A percentile compares a stretch with the other conserved stretches of the same genome.
Evolutionary conservation across 2,329 filamentous ascomycete species (phyloP).

Genomic region (Diplocarpon rosae): DNA sequence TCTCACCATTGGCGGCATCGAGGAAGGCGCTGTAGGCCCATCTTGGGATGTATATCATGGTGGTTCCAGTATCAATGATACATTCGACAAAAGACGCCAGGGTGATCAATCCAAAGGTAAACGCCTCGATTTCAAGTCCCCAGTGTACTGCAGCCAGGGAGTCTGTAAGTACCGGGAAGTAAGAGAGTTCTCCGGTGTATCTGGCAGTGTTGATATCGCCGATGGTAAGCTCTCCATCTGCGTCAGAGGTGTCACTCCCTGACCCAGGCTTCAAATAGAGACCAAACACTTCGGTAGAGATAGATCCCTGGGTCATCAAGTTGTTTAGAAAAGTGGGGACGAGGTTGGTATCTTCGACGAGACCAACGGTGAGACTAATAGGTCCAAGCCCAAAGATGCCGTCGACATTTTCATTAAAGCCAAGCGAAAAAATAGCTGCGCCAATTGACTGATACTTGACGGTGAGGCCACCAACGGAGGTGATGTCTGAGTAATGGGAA

Average conservation of each 20-base stretch:
- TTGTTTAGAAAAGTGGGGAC: slow-evolving; percentile 26
- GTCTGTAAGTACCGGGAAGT: slow-evolving; percentile 38
- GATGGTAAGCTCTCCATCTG: slow-evolving; percentile 66
- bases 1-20: slow-evolving; percentile 21
- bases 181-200: slow-evolving; percentile 57
- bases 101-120: slow-evolving; percentile 44
- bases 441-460: slow-evolving; percentile 13
- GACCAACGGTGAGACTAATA: slow-evolving; percentile 20
- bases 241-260: slow-evolving; percentile 28
- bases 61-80: slow-evolving; percentile 75
- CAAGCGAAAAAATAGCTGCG: slow-evolving; percentile 8
- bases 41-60: slow-evolving; percentile 59
- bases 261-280: slow-evolving; percentile 23
- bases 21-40: slow-evolving; percentile 24
- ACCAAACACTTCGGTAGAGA: slow-evolving; percentile 23
- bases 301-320: slow-evolving; percentile 23
- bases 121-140: slow-evolving; percentile 56
- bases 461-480: slow-evolving; percentile 26
- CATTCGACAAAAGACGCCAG: slow-evolving; percentile 36
- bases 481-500: slow-evolving; percentile 23
- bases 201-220: slow-evolving; percentile 55
- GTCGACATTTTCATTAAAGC: slow-evolving; percentile 9
- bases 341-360: slow-evolving; percentile 18
- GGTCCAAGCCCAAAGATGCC: slow-evolving; percentile 21
- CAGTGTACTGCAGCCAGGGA: slow-evolving; percentile 47